Base-by-base conservation (phyloP, 495 filamentous ascomycete species). In the Copromyces sp. region DNA sequence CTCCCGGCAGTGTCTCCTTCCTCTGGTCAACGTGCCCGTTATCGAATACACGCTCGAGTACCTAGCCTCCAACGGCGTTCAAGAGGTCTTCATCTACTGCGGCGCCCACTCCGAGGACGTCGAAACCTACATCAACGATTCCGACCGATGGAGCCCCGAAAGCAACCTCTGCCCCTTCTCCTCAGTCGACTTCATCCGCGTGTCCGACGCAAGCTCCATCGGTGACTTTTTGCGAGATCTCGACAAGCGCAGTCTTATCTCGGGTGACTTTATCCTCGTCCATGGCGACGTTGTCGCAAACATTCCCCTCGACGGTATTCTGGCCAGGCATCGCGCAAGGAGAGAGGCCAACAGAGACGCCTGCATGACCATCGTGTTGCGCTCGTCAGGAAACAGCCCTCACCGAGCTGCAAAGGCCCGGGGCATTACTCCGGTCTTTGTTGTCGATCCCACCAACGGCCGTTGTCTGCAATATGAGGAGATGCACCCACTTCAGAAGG, bases 1-100 rank as follows among this genome's bases (percentile, higher is more conserved):
- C 32, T 39, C 29, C 47, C 24, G 20, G 39, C 75, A 96, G 94
- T 98, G 96, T 86, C 90, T 99, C 39, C 85, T 99, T 39, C 95
- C 95, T 38, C 86, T 99, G 72, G 96, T 92, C 68, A 98, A 98
- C 77, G 92, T 90, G 3, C 96, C 96, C 24, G 84, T 98, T 71
- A 97, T 99, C 82, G 95, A 98, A 82, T 98, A 99, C 80, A 97
- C 95, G 4, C 89, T 98, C 74, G 95, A 99, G 80, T 98, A 95
- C 80, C 90, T 99, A 0, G 94, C 95, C 69, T 93, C 93, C 87
- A 92, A 94, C 42, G 95, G 94, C 40, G 93, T 98, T 2, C 88
- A 95, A 73, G 94, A 98, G 42, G 90, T 98, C 45, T 95, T 93
- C 78, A 86, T 99, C 73, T 98, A 97, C 81, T 94, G 91, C 74